A percentile compares a stretch with the other conserved stretches of the same genome.
These are phyloP conservation scores for Saccharomycopsis capsularis DNA, from an alignment of 805 yeast species.

Conservation along the genomic window DNA sequence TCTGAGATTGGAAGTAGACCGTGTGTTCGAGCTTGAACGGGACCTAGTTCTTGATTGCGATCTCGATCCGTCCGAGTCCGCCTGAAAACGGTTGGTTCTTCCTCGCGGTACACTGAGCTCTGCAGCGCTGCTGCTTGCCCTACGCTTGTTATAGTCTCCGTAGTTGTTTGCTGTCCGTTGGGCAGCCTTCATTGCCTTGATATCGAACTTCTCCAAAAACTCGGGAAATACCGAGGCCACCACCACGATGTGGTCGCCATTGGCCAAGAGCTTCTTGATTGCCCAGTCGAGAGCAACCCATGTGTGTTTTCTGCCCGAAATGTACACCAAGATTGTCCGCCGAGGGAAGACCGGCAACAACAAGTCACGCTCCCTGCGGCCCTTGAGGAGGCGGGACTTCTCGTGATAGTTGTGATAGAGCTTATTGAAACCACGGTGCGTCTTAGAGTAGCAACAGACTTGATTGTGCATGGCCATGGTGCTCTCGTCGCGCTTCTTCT, in stretches of 20 bases:
- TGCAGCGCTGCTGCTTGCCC: background rate
- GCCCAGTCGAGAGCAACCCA: conserved; percentile 81
- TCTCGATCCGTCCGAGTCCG: conserved; percentile 2
- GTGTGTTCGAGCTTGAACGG: background rate
- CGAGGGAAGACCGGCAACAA: conserved; percentile 38
- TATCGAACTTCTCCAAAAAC: conserved; percentile 24
- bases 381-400: conserved; percentile 24
- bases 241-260: conserved; percentile 63
- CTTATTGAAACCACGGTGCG: conserved; percentile 41
- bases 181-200: conserved; percentile 6
- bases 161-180: background rate
- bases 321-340: conserved; percentile 54
- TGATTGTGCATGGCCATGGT: conserved; percentile 21
- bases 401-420: conserved; percentile 34
- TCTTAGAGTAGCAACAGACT: conserved; percentile 31
- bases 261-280: conserved; percentile 43
- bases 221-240: conserved; percentile 42
- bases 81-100: conserved; percentile 6
- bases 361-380: conserved; percentile 5
- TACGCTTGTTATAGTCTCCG: background rate
- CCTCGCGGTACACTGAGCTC: background rate
- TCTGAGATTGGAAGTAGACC: background rate
- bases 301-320: conserved; percentile 67
- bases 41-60: conserved; percentile 1
- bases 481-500: conserved; percentile 1